A percentile compares a stretch with the other conserved stretches of the same genome.
Conservation (phyloP, 805 yeast genomes). For the Zygosaccharomyces lentus region DNA sequence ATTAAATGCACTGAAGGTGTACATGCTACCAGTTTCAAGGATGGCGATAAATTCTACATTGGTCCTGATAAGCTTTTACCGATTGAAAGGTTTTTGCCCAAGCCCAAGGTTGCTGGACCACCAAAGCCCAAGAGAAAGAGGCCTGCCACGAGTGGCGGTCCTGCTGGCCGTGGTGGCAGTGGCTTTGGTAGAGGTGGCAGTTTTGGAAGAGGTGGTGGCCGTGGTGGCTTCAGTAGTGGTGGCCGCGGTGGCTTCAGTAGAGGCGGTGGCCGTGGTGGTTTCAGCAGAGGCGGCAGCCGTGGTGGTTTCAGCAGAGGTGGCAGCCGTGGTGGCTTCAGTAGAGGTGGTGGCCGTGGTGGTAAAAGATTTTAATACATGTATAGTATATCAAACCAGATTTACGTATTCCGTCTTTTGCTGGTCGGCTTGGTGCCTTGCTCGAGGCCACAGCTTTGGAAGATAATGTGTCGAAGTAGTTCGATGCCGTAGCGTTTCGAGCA, state of each 20-base stretch:
- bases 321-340: conserved; percentile 37
- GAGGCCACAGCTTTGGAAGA: conserved; percentile 52
- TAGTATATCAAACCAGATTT: conserved; percentile 9
- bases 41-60: conserved; percentile 93
- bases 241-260: conserved; percentile 46
- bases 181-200: conserved; percentile 44
- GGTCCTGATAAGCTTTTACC: conserved; percentile 95
- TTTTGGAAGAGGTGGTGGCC: conserved; percentile 42
- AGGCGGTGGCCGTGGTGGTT: conserved; percentile 36
- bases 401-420: conserved; percentile 13
- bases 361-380: conserved; percentile 12
- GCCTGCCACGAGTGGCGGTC: conserved; percentile 52
- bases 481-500: conserved; percentile 47
- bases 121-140: conserved; percentile 70
- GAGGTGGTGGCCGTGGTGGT: conserved; percentile 32
- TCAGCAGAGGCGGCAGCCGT: conserved; percentile 33
- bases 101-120: conserved; percentile 85
- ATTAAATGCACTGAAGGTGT: conserved; percentile 96
- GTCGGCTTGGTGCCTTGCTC: conserved; percentile 13
- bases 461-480: conserved; percentile 46
- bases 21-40: conserved; percentile 86
- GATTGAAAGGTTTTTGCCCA: conserved; percentile 92
- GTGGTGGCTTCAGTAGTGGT: conserved; percentile 45
- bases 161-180: conserved; percentile 44
- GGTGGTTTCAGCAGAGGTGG: conserved; percentile 41